Evolutionary conservation across 805 yeast genomes (phyloP), one percentile per base, ranked within the genome.

Genomic region (Pachysolen tannophilus): DNA sequence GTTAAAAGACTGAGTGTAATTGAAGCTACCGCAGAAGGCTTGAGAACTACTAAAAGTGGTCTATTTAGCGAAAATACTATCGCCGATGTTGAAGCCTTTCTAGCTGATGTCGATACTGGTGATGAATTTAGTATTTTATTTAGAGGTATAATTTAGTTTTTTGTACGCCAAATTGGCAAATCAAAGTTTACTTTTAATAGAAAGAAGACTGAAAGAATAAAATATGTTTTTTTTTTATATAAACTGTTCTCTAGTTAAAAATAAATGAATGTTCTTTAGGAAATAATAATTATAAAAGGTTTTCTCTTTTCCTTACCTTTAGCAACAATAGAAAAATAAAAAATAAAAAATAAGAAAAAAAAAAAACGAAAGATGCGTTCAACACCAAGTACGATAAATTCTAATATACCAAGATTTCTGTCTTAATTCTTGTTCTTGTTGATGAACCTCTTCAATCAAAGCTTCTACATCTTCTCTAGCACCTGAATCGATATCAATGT

Each of bases 21-120:
- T 2, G 92, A 82, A 46, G 88, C 92, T 4, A 80, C 78, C 7
- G 72, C 76, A 8, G 90, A 82, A 51, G 88, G 88, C 8, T 61
- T 76, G 45, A 63, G 90, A 43, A 76, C 80, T 14, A 83, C 94
- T 1, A 81, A 74, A 47, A 73, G 75, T 42, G 94, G 94, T 5
- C 58, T 83, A 37, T 82, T 82, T 53, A 79, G 82, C 50, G 92
- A 82, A 52, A 74, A 73, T 40, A 78, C 85, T 3, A 55, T 83
- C 47, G 76, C 77, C 8, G 84, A 79, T 48, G 84, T 83, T 27
- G 92, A 83, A 49, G 84, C 82, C 44, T 65, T 71, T 9, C 52
- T 78, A 32, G 75, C 74, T 15, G 84, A 75, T 21, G 51, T 61
- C 34, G 72, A 70, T 4, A 53, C 56, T 19, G 60, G 51, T 30